These are phyloP conservation scores for Ceratobasidium sp. DNA, from an alignment of 1,284 basidiomycete genomes.

Conservation along the genomic window DNA sequence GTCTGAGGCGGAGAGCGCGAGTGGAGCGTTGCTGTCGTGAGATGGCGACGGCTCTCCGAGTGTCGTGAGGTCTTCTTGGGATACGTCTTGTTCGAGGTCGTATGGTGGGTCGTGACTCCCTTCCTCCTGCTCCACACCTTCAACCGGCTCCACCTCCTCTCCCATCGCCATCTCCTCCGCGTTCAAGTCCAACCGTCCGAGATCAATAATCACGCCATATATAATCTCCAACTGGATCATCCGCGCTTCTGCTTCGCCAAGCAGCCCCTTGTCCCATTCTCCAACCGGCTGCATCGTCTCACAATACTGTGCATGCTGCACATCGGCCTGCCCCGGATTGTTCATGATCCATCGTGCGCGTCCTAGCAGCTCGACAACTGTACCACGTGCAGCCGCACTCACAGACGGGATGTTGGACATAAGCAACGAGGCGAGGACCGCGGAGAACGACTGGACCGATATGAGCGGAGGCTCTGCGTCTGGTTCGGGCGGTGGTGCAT, in stretches of 20 bases:
- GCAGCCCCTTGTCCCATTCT: slow-evolving; percentile 3
- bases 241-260: slow-evolving; percentile 23
- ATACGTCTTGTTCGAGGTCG: neutral
- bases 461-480: slow-evolving; percentile 62
- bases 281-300: slow-evolving; percentile 34
- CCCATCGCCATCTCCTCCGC: slow-evolving; percentile 48
- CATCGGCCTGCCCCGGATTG: neutral
- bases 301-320: slow-evolving; percentile 11
- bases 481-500: slow-evolving; percentile 46
- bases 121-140: slow-evolving; percentile 1
- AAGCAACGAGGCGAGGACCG: slow-evolving; percentile 88
- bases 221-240: slow-evolving; percentile 84
- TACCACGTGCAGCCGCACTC: slow-evolving; percentile 76
- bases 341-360: slow-evolving; percentile 60
- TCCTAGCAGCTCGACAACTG: slow-evolving; percentile 81
- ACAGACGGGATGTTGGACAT: slow-evolving; percentile 82
- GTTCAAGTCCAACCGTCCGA: slow-evolving; percentile 78
- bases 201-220: slow-evolving; percentile 85
- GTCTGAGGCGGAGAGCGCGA: neutral
- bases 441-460: slow-evolving; percentile 88
- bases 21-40: neutral
- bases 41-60: neutral
- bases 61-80: slow-evolving; percentile 16
- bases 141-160: slow-evolving; percentile 8
- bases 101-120: slow-evolving; percentile 2